Base-by-base conservation (phyloP, 306 rosid genomes). In the Potentilla sterilis region DNA sequence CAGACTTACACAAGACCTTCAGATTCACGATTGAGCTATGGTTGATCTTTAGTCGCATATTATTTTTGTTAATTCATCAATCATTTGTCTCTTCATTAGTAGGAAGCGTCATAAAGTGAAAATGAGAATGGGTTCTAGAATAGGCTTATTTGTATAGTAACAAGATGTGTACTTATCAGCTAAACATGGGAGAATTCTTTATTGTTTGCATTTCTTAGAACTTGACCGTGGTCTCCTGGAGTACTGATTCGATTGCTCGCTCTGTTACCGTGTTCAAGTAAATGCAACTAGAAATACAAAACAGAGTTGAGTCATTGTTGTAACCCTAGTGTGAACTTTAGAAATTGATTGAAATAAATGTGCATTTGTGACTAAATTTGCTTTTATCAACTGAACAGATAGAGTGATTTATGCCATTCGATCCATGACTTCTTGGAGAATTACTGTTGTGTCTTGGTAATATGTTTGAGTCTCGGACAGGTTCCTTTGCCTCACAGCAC, bases 341-440 rank as follows among this genome's bases (percentile, higher is more conserved):
- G 52, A 81, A 73, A 73, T 46, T 9, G 67, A 49, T 37, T 21
- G 38, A 14, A 24, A 34, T 34, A 43, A 58, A 77, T n/a, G 40
- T 48, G 72, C 22, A 44, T 58, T 69, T 49, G 69, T 21, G 48
- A 9, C 58, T 67, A 54, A 24, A 21, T 22, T 59, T 71, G 54
- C 59, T 15, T 21, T 43, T 22, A 51, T 48, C 13, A 66, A 61
- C 35, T 18, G 47, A 70, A 19, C 77, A 79, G 62, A 68, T 80
- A 38, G 67, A 12, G 43, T 83, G 74, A 75, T 49, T 76, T 65
- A 77, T 62, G 80, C 79, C 96, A 92, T 90, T 84, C 78, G n/a
- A 54, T 85, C 89, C 90, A 92, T 92, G 89, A 95, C 96, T 71
- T 95, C 96, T 73, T 86, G 88, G 46, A 95, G 97, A 79, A 92